Base-by-base conservation (phyloP, 306 rosid genomes). In the Quercus berberidifolia region DNA sequence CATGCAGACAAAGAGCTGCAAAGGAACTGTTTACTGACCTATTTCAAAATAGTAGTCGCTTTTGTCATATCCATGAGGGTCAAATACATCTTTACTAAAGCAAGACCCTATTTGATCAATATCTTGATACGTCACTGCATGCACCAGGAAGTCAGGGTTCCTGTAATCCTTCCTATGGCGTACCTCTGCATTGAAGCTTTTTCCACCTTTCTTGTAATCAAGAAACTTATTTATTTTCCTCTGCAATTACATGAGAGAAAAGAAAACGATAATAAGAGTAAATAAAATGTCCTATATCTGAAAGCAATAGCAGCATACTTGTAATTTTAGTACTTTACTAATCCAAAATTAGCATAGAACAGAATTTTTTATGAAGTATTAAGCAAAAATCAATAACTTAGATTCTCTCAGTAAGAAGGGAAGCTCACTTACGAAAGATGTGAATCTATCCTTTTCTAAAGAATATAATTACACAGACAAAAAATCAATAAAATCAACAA, bases 101-200 rank as follows among this genome's bases (percentile, higher is more conserved):
- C 99, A 96, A 85, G 98, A 93, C 14, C 99, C 98, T 78, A 88
- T 89, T 81, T 96, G 92, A 84, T 93, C 98, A 82, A 96, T 96
- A 82, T 92, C 99, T 84, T 91, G 97, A 84, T 93, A 96, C 74
- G 93, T 92, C 91, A 93, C 97, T 54, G 99, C 99, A 83, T 93
- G 96, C 80, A 93, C 74, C 79, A 93, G 84, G 87, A 95, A 95
- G 86, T 95, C 97, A 43, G 98, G 99, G 79, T 95, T 95, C 73
- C 97, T 87, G 72, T 95, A 95, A 82, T 91, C 97, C 90, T 95
- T 95, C 86, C 91, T 88, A 79, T 90, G 93, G 78, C 97, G 98
- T 76, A 95, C 96, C 87, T 91, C 99, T 17, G 95, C 92, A 83
- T 93, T 95, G 75, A 95, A 95, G 85, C 99, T 95, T 81, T 89